Evolutionary conservation across 2,329 filamentous ascomycete species (phyloP), one percentile per base, ranked within the genome.

Genomic region (Ophiostoma perfectum): DNA sequence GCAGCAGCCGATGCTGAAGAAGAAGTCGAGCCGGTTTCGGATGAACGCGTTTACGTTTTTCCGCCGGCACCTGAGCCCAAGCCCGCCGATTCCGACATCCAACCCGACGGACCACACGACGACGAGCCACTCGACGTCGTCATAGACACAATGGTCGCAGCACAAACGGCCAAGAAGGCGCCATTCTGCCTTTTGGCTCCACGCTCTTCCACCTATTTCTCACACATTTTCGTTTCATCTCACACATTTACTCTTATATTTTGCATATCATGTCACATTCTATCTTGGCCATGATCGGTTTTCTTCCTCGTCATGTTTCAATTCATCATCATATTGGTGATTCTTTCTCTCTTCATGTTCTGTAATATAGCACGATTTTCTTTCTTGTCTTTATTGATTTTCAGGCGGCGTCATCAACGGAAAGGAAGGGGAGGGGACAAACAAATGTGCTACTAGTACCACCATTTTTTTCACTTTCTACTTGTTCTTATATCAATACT

Each of bases 11-110:
- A 77, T 79, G 12, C 77, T 89, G 18, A 85, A 82, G 75, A 89
- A 89, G 77, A 87, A 85, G 76, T 80, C 86, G 5, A 88, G 86
- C 73, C 80, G 86, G 55, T 89, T 89, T 73, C 80, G 84, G 71
- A 86, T 89, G 81, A 88, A 87, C 71, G 83, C 84, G 60, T 80
- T 87, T 69, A 81, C 81, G 5, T 82, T 86, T 71, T 85, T 86
- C 73, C 80, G 83, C 72, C 80, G 83, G 67, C 82, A 85, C 72
- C 85, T 84, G 75, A 78, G 76, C 55, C 74, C 78, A 11, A 77
- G 77, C 70, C 77, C 77, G 49, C 76, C 75, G 6, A 70, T 75
- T 67, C 74, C 76, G 39, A 74, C 63, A 18, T 45, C 63, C 11
- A 64, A 44, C n/a, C 14, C 62, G 16, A 64, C 62, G 3, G 62